These are phyloP conservation scores for Vanderwaltozyma tropicalis DNA, from an alignment of 805 yeast genomes.

Conservation along the genomic window DNA sequence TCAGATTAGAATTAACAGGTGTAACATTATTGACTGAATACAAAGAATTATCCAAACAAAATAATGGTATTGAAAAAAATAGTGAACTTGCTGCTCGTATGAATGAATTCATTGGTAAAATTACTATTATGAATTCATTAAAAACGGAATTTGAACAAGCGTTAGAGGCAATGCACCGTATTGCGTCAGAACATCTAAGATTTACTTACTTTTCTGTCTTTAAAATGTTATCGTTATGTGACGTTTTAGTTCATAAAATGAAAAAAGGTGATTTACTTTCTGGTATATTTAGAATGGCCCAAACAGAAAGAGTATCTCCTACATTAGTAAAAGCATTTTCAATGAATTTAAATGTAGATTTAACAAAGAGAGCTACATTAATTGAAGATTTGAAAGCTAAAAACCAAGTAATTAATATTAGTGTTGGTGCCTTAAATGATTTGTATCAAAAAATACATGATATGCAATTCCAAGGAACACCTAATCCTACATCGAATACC, in stretches of 20 bases:
- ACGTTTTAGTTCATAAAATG: constrained; percentile 22
- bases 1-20: constrained; percentile 19
- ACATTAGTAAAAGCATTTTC: constrained; percentile 17
- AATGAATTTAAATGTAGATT: constrained; percentile 19
- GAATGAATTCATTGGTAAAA: constrained; percentile 7
- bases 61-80: neutral
- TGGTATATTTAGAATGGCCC: constrained; percentile 13
- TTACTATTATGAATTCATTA: constrained; percentile 15
- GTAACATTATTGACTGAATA: constrained; percentile 11
- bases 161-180: constrained; percentile 15
- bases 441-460: neutral
- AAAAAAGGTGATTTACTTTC: constrained; percentile 22
- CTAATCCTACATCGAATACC: neutral
- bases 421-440: constrained; percentile 6
- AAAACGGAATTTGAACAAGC: constrained; percentile 18
- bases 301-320: constrained; percentile 13
- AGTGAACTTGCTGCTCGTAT: neutral
- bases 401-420: constrained; percentile 11
- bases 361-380: constrained; percentile 12
- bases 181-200: constrained; percentile 21
- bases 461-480: neutral
- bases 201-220: constrained; percentile 26
- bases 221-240: constrained; percentile 23
- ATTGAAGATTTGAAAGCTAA: constrained; percentile 12
- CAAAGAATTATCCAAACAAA: constrained; percentile 6